Percentiles rank a stretch among this genome's conserved stretches.
Evolutionary conservation across 257 asterid genomes (phyloP).

Genomic region (Eucommia ulmoides): DNA sequence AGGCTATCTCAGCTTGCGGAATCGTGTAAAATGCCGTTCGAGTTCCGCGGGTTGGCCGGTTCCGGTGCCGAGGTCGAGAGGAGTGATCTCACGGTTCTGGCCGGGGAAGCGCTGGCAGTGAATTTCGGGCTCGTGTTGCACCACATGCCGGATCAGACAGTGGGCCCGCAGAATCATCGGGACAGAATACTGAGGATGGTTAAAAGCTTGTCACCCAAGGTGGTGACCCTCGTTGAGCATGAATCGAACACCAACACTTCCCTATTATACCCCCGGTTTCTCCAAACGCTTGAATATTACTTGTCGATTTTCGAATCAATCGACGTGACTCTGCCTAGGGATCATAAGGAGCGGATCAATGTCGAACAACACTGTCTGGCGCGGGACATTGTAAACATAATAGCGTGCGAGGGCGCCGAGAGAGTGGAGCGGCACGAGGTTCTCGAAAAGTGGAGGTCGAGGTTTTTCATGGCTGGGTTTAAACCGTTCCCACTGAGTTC

Average conservation of each 20-base stretch:
- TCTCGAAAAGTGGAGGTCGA: slow-evolving; percentile 16
- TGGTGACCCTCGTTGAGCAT: slow-evolving; percentile 22
- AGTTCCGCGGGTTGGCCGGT: slow-evolving; percentile 14
- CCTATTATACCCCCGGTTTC: slow-evolving; percentile 18
- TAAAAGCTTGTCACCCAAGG: slow-evolving; percentile 19
- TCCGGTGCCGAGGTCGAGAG: slow-evolving; percentile 14
- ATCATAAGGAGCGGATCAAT: slow-evolving; percentile 19
- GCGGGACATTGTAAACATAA: slow-evolving; percentile 21
- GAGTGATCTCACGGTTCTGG: slow-evolving; percentile 9
- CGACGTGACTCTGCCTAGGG: slow-evolving; percentile 24
- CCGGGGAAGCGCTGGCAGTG: slow-evolving; percentile 21
- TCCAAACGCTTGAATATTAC: slow-evolving; percentile 18
- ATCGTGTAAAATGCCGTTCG: slow-evolving; percentile 17
- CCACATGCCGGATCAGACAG: slow-evolving; percentile 23
- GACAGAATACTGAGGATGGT: slow-evolving; percentile 22
- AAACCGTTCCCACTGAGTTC: slow-evolving; percentile 18
- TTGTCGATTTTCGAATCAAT: slow-evolving; percentile 20
- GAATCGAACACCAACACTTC: slow-evolving; percentile 18
- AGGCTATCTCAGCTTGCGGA: slow-evolving; percentile 16
- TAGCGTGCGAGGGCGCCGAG: slow-evolving; percentile 24
- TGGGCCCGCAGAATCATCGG: slow-evolving; percentile 15
- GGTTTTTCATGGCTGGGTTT: slow-evolving; percentile 21
- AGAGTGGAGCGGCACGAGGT: slow-evolving; percentile 25
- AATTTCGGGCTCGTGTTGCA: slow-evolving; percentile 18
- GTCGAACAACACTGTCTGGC: slow-evolving; percentile 26